Percentiles rank a stretch among this genome's conserved stretches.
These are phyloP conservation scores for Epicoccum sorghinum DNA, from an alignment of 2,329 filamentous ascomycete genomes.

Conservation along the genomic window DNA sequence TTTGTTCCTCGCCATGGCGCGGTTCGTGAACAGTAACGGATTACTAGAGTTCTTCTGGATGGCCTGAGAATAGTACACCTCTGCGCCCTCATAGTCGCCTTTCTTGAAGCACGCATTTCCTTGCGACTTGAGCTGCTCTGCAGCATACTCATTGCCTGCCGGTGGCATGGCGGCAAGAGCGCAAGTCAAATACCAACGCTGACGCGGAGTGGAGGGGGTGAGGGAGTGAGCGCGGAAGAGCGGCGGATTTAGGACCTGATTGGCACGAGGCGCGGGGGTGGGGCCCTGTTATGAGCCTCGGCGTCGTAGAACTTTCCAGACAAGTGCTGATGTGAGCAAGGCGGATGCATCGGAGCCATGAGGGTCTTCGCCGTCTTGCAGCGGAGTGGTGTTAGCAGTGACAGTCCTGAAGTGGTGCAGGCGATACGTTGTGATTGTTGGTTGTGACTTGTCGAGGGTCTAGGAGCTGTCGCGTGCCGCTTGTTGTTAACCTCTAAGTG, in stretches of 20 bases:
- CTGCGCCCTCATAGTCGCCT: conserved; percentile 69
- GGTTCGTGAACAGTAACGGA: conserved; percentile 84
- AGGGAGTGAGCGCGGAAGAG: conserved; percentile 20
- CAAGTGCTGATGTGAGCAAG: conserved; percentile 17
- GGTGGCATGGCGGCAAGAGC: conserved; percentile 25
- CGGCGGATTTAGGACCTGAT: conserved; percentile 30
- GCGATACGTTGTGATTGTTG: background rate
- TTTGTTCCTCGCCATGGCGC: conserved; percentile 80
- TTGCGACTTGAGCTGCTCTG: conserved; percentile 56
- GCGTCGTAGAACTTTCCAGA: conserved; percentile 34
- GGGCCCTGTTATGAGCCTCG: conserved; percentile 21
- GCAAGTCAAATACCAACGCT: background rate
- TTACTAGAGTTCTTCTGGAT: conserved; percentile 81
- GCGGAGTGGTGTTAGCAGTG: background rate
- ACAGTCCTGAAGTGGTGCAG: background rate
- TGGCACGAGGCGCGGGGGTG: conserved; percentile 28
- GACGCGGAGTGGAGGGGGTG: conserved; percentile 1
- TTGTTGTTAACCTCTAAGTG: background rate
- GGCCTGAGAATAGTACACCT: conserved; percentile 75
- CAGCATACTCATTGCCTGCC: conserved; percentile 45
- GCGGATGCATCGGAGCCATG: conserved; percentile 6
- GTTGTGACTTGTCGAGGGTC: conserved; percentile 1
- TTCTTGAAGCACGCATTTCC: conserved; percentile 70
- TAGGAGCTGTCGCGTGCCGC: conserved; percentile 5
- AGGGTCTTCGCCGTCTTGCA: background rate